Percentiles rank a stretch among this genome's conserved stretches.
Conservation (phyloP, 441 rosid species). For the Mallotus japonicus region DNA sequence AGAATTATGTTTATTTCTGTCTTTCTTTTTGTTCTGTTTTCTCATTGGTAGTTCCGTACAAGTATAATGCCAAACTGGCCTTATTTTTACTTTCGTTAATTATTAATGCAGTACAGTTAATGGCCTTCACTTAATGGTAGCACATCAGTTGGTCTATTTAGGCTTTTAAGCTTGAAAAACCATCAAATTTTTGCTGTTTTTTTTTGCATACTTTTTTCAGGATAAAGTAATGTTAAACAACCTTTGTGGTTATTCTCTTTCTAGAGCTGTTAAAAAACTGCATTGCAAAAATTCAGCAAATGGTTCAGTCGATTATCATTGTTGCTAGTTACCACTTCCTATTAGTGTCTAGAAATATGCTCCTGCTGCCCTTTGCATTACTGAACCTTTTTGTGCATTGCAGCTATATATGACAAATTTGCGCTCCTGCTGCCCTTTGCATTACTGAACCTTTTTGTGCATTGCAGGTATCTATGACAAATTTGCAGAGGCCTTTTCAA, state of each 20-base stretch:
- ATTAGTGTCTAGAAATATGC: not conserved
- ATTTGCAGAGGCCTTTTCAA: conserved; percentile 77
- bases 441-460: conserved; percentile 18
- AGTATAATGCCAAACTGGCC: too few relatives aligned
- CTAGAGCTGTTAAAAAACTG: not conserved
- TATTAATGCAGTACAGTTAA: not conserved
- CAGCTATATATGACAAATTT: too few relatives aligned
- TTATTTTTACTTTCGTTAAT: not conserved
- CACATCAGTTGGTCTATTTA: not conserved
- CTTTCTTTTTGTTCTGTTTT: too few relatives aligned
- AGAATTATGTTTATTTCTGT: not conserved
- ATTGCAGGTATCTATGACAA: conserved; percentile 85
- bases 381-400: conserved; percentile 10
- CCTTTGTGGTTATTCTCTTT: not conserved
- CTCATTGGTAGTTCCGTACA: not conserved
- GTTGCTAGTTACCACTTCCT: not conserved
- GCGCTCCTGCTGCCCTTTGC: not conserved
- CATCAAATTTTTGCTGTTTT: not conserved
- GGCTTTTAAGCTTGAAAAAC: not conserved
- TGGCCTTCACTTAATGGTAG: not conserved
- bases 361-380: conserved; percentile 9
- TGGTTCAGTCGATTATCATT: not conserved
- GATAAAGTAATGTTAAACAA: not conserved
- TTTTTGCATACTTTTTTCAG: not conserved
- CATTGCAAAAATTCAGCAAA: not conserved